Evolutionary conservation across 768 basidiomycete genomes (phyloP).

Genomic region (Lentinula raphanica): DNA sequence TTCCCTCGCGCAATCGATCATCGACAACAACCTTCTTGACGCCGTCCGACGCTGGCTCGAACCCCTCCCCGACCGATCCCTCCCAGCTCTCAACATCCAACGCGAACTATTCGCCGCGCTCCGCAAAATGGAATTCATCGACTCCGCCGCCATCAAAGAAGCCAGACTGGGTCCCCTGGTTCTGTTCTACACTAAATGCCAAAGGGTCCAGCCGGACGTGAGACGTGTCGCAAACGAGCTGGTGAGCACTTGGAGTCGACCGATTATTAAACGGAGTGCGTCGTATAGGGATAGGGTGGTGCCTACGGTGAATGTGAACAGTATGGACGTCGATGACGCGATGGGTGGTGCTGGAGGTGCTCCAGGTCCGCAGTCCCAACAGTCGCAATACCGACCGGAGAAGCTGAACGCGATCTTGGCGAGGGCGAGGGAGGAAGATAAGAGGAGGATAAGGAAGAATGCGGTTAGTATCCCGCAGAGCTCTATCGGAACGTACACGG

Average conservation of each 20-base stretch:
- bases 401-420: constrained; percentile 66
- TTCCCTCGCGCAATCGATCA: constrained; percentile 84
- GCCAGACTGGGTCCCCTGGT: constrained; percentile 85
- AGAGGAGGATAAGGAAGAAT: constrained; percentile 65
- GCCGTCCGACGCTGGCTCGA: constrained; percentile 91
- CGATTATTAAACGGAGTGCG: constrained; percentile 85
- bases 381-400: constrained; percentile 36
- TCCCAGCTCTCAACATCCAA: constrained; percentile 95
- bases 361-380: background rate
- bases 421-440: constrained; percentile 62
- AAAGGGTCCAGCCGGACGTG: constrained; percentile 79
- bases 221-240: constrained; percentile 79
- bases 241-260: constrained; percentile 81
- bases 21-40: constrained; percentile 91
- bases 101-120: constrained; percentile 82
- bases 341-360: constrained; percentile 9
- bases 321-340: constrained; percentile 22
- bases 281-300: constrained; percentile 74
- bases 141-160: constrained; percentile 85
- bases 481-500: constrained; percentile 70
- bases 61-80: constrained; percentile 85
- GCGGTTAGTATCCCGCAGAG: constrained; percentile 80
- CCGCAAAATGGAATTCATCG: constrained; percentile 88
- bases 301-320: constrained; percentile 48
- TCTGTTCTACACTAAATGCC: constrained; percentile 94